phyloP scores from a whole-genome alignment of 2,329 filamentous ascomycete genomes.

The Fusarium sp. region DNA sequence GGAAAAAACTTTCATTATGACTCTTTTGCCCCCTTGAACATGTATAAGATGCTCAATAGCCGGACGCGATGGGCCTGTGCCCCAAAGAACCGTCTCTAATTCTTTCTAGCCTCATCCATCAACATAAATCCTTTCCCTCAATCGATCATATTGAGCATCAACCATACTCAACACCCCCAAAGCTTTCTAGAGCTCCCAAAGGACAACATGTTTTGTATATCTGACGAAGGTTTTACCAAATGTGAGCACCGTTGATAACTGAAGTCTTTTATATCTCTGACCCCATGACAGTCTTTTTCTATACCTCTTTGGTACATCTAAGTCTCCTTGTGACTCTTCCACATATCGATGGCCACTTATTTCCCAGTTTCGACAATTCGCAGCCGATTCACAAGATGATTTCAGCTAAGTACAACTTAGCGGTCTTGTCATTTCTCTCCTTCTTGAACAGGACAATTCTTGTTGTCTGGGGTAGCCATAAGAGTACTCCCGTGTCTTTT shows the following conservation, averaged over 20 bases:
- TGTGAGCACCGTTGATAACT: neutral
- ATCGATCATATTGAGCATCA: neutral
- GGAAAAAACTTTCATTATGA: neutral
- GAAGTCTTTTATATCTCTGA: neutral
- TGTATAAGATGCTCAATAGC: neutral
- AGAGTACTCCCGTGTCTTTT: neutral
- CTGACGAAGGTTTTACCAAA: neutral
- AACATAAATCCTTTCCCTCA: neutral
- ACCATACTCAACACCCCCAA: neutral
- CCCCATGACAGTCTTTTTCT: neutral
- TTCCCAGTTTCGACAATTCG: neutral
- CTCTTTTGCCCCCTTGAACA: too few species aligned
- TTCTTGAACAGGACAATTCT: neutral
- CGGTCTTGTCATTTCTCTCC: neutral
- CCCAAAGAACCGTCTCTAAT: too few species aligned
- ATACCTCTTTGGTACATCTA: neutral
- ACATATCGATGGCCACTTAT: too few species aligned
- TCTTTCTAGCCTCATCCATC: neutral
- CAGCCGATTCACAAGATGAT: fast-evolving
- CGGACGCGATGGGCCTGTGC: neutral
- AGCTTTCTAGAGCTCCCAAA: fast-evolving
- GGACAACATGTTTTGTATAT: neutral
- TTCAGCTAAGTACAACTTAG: neutral
- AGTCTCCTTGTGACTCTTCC: neutral
- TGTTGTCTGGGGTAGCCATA: neutral